These are phyloP conservation scores for Candida pseudocylindracea DNA, from an alignment of 1,139 yeast genomes.

Conservation along the genomic window DNA sequence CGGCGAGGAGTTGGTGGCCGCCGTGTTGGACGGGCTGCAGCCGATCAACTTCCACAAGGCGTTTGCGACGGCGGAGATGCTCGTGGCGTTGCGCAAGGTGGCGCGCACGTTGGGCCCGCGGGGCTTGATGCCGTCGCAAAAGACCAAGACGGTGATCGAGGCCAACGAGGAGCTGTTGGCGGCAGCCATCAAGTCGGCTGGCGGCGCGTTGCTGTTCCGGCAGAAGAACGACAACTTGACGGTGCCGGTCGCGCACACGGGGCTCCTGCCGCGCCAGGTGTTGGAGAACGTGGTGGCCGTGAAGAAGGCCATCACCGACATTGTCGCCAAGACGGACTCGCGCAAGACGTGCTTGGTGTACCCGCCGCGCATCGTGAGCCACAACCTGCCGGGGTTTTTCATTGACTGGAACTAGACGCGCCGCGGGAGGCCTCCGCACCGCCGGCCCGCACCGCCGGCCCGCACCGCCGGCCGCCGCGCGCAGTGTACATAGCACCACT, in stretches of 20 bases:
- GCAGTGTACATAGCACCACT: too few relatives aligned
- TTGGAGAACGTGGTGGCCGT: too few relatives aligned
- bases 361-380: too few relatives aligned
- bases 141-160: conserved; percentile 53
- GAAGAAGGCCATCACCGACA: too few relatives aligned
- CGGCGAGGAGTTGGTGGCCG: conserved; percentile 45
- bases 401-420: too few relatives aligned
- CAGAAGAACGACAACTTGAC: conserved; percentile 39
- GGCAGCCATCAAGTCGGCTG: conserved; percentile 25
- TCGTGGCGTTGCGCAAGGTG: conserved; percentile 31
- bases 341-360: too few relatives aligned
- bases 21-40: conserved; percentile 30
- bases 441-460: too few relatives aligned
- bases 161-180: conserved; percentile 26
- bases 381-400: too few relatives aligned
- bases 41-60: conserved; percentile 50
- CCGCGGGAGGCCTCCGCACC: too few relatives aligned
- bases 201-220: conserved; percentile 55
- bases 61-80: conserved; percentile 71
- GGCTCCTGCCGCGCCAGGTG: too few relatives aligned
- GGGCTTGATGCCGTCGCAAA: conserved; percentile 74
- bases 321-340: too few relatives aligned
- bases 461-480: too few relatives aligned
- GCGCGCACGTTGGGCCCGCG: conserved; percentile 74
- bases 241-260: conserved; percentile 37